phyloP scores from a whole-genome alignment of 163 green algal species.

The Chloromonas sp. region DNA sequence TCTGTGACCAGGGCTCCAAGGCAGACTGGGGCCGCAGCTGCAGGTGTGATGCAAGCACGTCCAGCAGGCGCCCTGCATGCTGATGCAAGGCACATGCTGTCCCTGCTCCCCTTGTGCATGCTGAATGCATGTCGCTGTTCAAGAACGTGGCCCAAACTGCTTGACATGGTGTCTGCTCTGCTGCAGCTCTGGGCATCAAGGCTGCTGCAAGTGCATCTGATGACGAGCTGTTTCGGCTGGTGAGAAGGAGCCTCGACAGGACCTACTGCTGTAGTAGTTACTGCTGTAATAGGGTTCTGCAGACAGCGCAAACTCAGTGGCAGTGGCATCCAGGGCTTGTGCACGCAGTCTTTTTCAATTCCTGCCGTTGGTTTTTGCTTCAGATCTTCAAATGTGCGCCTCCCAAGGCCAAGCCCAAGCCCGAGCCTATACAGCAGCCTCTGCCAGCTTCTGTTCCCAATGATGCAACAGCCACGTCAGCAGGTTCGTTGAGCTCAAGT shows the following conservation, averaged over 20 bases:
- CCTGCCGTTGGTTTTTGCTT: neutral
- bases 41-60: too few species aligned
- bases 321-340: neutral
- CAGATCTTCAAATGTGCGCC: neutral
- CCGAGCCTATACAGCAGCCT: neutral
- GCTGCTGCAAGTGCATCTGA: neutral
- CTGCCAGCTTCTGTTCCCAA: neutral
- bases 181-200: too few species aligned
- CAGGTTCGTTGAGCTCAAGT: neutral
- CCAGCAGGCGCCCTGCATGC: too few species aligned
- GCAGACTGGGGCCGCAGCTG: too few species aligned
- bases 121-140: too few species aligned
- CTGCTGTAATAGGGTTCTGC: neutral
- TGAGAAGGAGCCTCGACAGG: neutral
- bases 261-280: too few species aligned
- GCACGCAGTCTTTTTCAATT: too few species aligned
- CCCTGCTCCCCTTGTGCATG: too few species aligned
- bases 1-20: too few species aligned
- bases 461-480: neutral
- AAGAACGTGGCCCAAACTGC: too few species aligned
- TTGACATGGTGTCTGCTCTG: too few species aligned
- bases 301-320: neutral
- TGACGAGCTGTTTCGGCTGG: neutral
- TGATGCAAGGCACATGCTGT: too few species aligned
- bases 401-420: neutral